Base-by-base conservation (phyloP, 2,329 filamentous ascomycete species). In the Rhynchosporium graminicola region DNA sequence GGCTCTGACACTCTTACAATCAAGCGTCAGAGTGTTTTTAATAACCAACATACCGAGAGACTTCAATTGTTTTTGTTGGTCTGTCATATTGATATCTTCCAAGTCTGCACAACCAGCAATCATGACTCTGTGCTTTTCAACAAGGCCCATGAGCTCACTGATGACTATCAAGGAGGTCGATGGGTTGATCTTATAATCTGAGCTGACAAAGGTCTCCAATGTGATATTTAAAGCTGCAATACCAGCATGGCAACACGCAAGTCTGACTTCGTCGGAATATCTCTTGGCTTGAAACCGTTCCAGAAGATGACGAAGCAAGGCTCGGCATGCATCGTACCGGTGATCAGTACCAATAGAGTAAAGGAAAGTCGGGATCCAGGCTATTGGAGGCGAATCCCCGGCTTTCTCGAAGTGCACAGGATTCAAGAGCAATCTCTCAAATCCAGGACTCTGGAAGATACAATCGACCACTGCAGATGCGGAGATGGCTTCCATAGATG, bases 401-500 rank as follows among this genome's bases (percentile, higher is more conserved):
- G 82, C 79, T 7, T 79, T 75, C 3, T 79, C 80, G 64, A 82
- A 78, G 68, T 81, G 80, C 36, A 82, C 74, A 13, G 87, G 87
- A 65, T 87, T 84, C 8, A 79, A 76, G 12, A 93, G 80, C 6
- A 90, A 74, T n/a, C 77, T 77, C 40, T 82, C 81, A 69, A 90
- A 86, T 3, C 84, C 81, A 7, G 87, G 87, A 65, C 89, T 92
- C 63, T 83, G 85, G 70, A 95, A 91, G 48, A 97, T 84, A 66
- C 92, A 84, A 73, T 97, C 92, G n/a, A 92, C 86, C 54, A 98
- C 86, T 40, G 88, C 86, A 47, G 87, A 87, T 3, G 92, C 89
- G 0, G 90, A 89, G 57, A 94, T 91, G 36, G 91, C 85, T 57
- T 90, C 88, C 77, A 96, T 88, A 1, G 92, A 88, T 70, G 92